Evolutionary conservation across 768 basidiomycete genomes (phyloP).

Genomic region (Suillus luteus): DNA sequence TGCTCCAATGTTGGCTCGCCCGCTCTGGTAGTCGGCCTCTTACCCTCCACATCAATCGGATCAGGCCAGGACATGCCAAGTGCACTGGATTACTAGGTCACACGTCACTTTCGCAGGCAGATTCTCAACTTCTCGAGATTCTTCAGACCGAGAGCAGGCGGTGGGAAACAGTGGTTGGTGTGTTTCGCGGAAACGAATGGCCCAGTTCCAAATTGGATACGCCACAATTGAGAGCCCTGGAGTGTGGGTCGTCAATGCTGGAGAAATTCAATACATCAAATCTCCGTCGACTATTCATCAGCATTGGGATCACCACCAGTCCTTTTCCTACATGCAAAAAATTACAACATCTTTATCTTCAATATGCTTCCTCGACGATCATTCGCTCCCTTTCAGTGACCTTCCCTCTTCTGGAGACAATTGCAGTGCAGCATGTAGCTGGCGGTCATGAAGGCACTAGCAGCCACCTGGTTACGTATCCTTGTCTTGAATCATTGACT

Average conservation of each 20-base stretch:
- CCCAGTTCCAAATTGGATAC: background rate
- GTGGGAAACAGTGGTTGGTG: background rate
- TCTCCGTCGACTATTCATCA: background rate
- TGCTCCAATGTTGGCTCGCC: background rate
- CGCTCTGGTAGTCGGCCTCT: background rate
- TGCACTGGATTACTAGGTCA: too few relatives aligned
- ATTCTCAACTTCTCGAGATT: background rate
- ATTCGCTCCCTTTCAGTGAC: background rate
- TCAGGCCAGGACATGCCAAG: too few relatives aligned
- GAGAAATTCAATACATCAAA: background rate
- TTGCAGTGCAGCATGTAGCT: background rate
- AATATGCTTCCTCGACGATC: background rate
- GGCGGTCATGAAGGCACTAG: background rate
- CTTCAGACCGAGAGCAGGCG: background rate
- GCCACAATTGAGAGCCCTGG: background rate
- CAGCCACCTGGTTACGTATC: background rate
- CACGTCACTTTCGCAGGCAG: background rate
- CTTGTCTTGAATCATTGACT: slow-evolving; percentile 2
- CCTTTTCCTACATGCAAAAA: background rate
- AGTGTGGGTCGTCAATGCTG: background rate
- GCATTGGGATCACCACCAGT: background rate
- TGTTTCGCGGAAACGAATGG: background rate
- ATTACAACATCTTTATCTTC: background rate
- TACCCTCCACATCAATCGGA: background rate
- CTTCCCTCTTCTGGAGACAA: background rate